These are phyloP conservation scores for Hirschfeldia incana DNA, from an alignment of 345 rosid species.

Conservation along the genomic window DNA sequence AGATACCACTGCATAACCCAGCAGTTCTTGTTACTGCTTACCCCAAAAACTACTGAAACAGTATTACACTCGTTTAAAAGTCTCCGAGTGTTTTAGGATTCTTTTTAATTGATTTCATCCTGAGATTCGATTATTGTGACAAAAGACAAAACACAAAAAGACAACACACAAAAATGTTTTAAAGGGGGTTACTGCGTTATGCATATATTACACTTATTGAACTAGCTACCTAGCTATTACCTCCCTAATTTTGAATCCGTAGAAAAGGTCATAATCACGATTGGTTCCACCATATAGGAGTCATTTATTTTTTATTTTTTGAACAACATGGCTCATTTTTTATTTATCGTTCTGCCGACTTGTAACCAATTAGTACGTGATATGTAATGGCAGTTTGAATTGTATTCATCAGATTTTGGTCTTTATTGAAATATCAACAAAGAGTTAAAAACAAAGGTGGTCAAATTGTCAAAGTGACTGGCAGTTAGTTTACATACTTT, in stretches of 20 bases:
- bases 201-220: slow-evolving; percentile 22
- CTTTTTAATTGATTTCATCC: background rate
- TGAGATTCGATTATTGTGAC: background rate
- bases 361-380: background rate
- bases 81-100: background rate
- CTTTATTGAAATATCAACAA: slow-evolving; percentile 3
- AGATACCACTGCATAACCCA: slow-evolving; percentile 33
- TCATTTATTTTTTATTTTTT: background rate
- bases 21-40: slow-evolving; percentile 27
- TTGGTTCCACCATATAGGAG: slow-evolving; percentile 16
- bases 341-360: background rate
- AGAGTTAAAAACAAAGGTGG: background rate
- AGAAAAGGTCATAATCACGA: background rate
- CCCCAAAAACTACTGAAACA: slow-evolving; percentile 21
- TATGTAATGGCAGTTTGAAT: too few relatives aligned
- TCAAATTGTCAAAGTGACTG: background rate
- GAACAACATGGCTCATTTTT: too few relatives aligned
- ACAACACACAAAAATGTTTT: background rate
- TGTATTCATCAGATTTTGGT: slow-evolving; percentile 8
- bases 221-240: slow-evolving; percentile 17
- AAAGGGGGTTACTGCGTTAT: slow-evolving; percentile 9
- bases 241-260: slow-evolving; percentile 7
- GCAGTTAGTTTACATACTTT: background rate
- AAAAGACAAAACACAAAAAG: slow-evolving; percentile 32
- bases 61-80: slow-evolving; percentile 12